Conservation (phyloP, 140 eudicot species). For the Ambrosia hybrid region DNA sequence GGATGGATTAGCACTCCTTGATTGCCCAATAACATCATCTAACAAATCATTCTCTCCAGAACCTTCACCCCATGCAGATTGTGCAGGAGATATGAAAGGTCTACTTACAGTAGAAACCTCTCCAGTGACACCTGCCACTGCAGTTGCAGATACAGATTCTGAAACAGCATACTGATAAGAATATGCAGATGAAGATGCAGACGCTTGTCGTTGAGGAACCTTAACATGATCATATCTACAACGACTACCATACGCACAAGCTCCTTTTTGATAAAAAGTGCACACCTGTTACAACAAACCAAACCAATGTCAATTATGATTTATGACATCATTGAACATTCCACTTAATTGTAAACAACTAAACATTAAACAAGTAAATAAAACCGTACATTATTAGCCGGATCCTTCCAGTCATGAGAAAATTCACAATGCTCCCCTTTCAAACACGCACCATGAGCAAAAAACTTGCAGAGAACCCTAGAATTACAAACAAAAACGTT, state of each 20-base stretch:
- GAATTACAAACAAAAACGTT: constrained; percentile 3
- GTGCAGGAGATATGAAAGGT: constrained; percentile 33
- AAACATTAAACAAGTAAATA: background rate
- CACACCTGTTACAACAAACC: constrained; percentile 56
- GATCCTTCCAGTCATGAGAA: constrained; percentile 91
- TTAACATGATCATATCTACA: constrained; percentile 91
- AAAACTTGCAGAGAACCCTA: constrained; percentile 94
- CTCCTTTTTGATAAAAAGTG: constrained; percentile 88
- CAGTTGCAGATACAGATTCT: constrained; percentile 36
- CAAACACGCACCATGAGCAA: constrained; percentile 83
- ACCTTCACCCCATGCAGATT: constrained; percentile 46
- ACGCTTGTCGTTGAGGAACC: constrained; percentile 47
- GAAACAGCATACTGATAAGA: constrained; percentile 36
- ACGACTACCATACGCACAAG: constrained; percentile 81
- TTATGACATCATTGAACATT: background rate
- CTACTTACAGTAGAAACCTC: constrained; percentile 52
- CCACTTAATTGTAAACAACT: background rate
- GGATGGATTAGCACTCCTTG: constrained; percentile 44
- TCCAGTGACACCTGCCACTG: constrained; percentile 24
- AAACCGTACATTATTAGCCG: constrained; percentile 63
- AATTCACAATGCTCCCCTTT: constrained; percentile 95
- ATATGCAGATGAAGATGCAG: constrained; percentile 54
- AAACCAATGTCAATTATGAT: background rate
- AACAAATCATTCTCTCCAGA: constrained; percentile 31
- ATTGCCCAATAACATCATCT: constrained; percentile 34